Conservation (phyloP, 805 yeast species). For the Saturnispora kantuleensis region DNA sequence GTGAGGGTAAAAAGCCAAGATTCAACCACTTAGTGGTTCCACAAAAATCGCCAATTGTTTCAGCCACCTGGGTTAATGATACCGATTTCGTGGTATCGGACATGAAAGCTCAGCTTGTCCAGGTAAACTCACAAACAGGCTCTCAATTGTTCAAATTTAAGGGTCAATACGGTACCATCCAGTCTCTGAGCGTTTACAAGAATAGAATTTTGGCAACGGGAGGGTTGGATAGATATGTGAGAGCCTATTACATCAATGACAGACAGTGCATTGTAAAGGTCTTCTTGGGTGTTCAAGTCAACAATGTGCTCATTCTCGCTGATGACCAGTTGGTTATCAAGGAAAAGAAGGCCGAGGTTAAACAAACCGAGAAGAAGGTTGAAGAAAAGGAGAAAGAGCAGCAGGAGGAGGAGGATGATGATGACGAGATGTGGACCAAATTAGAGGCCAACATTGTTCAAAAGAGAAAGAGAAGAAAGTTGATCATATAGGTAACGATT, state of each 20-base stretch:
- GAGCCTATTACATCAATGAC: conserved; percentile 57
- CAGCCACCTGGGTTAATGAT: conserved; percentile 11
- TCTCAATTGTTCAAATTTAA: conserved; percentile 58
- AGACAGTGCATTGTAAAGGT: conserved; percentile 61
- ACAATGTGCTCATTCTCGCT: conserved; percentile 41
- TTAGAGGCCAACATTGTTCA: conserved; percentile 18
- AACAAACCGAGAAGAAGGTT: conserved; percentile 24
- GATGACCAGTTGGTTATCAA: conserved; percentile 24
- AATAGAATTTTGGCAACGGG: conserved; percentile 55
- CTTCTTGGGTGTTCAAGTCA: conserved; percentile 64
- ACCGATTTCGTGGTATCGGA: conserved; percentile 59
- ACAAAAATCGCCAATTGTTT: conserved; percentile 16
- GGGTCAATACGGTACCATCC: conserved; percentile 70
- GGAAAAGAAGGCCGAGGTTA: conserved; percentile 13
- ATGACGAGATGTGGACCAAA: conserved; percentile 27
- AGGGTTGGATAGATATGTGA: conserved; percentile 78
- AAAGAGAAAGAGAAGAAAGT: conserved; percentile 24
- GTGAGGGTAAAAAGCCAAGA: conserved; percentile 59
- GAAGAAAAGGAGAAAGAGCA: conserved; percentile 29
- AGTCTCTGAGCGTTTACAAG: conserved; percentile 24
- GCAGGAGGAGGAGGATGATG: conserved; percentile 18
- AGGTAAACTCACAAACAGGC: conserved; percentile 42
- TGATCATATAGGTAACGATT: conserved; percentile 7
- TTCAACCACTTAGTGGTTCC: conserved; percentile 32
- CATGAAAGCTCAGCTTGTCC: conserved; percentile 53